These are phyloP conservation scores for Candida yuanshanica DNA, from an alignment of 805 yeast genomes.

Conservation along the genomic window DNA sequence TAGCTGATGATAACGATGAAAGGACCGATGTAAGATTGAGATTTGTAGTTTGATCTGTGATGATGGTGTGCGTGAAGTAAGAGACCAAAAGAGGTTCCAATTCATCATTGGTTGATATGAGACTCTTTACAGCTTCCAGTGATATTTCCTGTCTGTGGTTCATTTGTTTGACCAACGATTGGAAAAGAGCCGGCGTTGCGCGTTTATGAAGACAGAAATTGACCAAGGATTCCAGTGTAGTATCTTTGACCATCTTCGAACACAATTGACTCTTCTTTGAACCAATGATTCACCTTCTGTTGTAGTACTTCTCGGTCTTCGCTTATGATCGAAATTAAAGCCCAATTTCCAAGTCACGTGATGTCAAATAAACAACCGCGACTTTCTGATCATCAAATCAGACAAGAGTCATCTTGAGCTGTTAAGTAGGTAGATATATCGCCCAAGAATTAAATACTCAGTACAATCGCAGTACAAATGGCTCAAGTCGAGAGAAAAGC, in stretches of 20 bases:
- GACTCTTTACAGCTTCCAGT: slow-evolving; percentile 6
- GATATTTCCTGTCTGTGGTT: slow-evolving; percentile 17
- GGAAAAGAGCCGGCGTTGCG: slow-evolving; percentile 13
- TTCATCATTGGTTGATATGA: slow-evolving; percentile 5
- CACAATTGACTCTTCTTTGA: too few relatives aligned
- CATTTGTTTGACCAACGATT: slow-evolving; percentile 18
- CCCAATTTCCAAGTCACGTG: too few relatives aligned
- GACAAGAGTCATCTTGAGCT: too few relatives aligned
- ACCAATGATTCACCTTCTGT: too few relatives aligned
- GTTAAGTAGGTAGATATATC: too few relatives aligned
- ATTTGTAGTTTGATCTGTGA: slow-evolving; percentile 6
- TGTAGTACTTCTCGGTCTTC: too few relatives aligned
- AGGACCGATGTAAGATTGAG: slow-evolving; percentile 13
- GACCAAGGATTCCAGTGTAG: slow-evolving; percentile 6
- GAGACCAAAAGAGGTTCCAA: slow-evolving; percentile 19
- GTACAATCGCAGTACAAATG: too few relatives aligned
- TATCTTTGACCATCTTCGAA: neutral
- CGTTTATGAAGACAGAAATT: slow-evolving; percentile 13
- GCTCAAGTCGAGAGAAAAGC: slow-evolving; percentile 27
- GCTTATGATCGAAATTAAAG: too few relatives aligned
- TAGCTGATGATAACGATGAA: slow-evolving; percentile 7
- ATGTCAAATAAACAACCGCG: too few relatives aligned
- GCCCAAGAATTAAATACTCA: too few relatives aligned
- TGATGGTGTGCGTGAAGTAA: slow-evolving; percentile 9
- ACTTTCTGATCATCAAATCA: too few relatives aligned